Evolutionary conservation across 169 alveolate genomes (phyloP).

Genomic region (Eimeria sp.): DNA sequence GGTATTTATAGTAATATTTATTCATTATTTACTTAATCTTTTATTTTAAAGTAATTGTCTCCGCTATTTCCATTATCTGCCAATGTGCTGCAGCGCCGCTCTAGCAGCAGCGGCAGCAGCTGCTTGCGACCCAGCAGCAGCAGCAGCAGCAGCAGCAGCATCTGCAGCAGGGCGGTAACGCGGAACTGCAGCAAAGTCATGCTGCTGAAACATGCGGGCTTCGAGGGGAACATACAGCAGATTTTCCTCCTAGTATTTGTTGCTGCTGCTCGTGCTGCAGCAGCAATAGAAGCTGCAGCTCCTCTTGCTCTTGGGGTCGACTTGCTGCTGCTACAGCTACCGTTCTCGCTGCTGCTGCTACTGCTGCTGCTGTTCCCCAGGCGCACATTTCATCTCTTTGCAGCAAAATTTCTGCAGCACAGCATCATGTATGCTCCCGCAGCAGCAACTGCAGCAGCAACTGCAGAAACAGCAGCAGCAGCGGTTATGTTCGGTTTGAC

Average conservation of each 20-base stretch:
- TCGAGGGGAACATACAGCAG: neutral
- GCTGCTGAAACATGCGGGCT: neutral
- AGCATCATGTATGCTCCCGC: too few relatives aligned
- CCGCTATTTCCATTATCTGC: neutral
- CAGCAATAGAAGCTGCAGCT: slow-evolving; percentile 5
- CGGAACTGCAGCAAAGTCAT: neutral
- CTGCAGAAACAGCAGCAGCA: too few relatives aligned
- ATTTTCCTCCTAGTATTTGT: neutral
- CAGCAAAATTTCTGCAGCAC: too few relatives aligned
- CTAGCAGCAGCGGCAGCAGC: neutral
- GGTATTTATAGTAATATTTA: neutral
- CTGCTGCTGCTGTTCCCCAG: neutral
- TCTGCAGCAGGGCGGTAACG: neutral
- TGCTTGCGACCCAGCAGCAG: neutral
- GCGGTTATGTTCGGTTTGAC: too few relatives aligned
- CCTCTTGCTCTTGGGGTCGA: neutral
- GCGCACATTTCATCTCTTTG: too few relatives aligned
- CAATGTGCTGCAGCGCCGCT: neutral
- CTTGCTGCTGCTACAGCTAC: slow-evolving; percentile 28
- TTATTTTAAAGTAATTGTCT: neutral
- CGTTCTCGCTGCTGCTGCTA: slow-evolving; percentile 12
- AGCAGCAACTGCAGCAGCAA: too few relatives aligned
- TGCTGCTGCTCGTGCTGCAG: slow-evolving; percentile 41
- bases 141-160: slow-evolving; percentile 53
- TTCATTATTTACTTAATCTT: neutral